Evolutionary conservation across 2,329 filamentous ascomycete species (phyloP).

Genomic region (Fusarium fracticaudum): DNA sequence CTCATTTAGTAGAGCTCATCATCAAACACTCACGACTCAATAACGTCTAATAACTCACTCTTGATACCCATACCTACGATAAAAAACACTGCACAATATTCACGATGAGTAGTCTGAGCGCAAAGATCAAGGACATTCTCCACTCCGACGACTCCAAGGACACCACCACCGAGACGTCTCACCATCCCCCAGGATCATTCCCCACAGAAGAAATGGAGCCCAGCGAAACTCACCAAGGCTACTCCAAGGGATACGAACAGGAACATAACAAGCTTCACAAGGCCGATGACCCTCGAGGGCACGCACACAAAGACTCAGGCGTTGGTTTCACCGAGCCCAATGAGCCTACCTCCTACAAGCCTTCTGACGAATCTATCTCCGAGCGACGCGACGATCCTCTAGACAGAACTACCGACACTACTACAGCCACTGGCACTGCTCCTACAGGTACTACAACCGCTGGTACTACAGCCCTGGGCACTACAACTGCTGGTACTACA

Average conservation of each 20-base stretch:
- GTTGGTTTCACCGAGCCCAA: conserved; percentile 11
- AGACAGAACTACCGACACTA: not conserved
- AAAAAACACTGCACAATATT: not conserved
- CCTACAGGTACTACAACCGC: not conserved
- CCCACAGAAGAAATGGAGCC: conserved; percentile 29
- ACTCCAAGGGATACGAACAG: conserved; percentile 15
- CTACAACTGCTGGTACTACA: not conserved
- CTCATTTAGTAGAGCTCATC: not conserved
- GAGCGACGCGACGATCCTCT: conserved; percentile 3
- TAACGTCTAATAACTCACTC: not conserved
- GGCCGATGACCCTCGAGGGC: conserved; percentile 28
- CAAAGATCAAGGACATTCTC: conserved; percentile 27
- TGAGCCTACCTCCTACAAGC: not conserved
- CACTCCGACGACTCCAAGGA: conserved; percentile 9
- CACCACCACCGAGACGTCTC: not conserved
- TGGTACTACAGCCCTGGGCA: not conserved
- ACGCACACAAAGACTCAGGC: conserved; percentile 29
- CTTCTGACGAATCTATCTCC: not conserved
- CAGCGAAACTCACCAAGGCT: not conserved
- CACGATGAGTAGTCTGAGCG: conserved; percentile 18
- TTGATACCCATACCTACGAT: not conserved
- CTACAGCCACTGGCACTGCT: not conserved
- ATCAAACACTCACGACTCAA: not conserved
- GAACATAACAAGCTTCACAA: conserved; percentile 38
- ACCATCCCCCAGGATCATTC: conserved; percentile 32